Percentiles rank a stretch among this genome's conserved stretches.
Evolutionary conservation across 2,329 filamentous ascomycete genomes (phyloP).

Genomic region (Elsinoe fawcettii): DNA sequence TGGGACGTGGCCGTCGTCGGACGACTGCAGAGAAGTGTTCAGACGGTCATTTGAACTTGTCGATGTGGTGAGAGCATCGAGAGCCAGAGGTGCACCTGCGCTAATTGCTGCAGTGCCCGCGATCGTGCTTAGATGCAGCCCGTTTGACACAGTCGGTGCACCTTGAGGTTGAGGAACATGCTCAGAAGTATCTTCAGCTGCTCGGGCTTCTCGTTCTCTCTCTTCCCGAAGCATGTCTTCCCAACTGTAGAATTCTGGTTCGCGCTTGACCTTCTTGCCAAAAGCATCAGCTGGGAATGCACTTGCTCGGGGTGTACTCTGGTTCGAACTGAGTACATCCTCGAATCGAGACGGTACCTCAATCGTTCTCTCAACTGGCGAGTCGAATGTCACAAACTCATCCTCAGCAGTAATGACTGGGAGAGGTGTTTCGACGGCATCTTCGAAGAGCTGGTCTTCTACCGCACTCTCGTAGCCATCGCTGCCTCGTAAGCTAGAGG

Average conservation of each 20-base stretch:
- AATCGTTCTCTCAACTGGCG: slow-evolving; percentile 3
- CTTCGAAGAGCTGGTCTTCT: slow-evolving; percentile 27
- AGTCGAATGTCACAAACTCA: slow-evolving; percentile 1
- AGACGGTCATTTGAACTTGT: background rate
- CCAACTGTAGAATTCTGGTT: slow-evolving; percentile 33
- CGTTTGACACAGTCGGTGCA: background rate
- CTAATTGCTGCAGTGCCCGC: slow-evolving; percentile 6
- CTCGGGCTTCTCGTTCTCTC: slow-evolving; percentile 21
- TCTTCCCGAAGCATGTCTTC: slow-evolving; percentile 31
- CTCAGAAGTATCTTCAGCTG: background rate
- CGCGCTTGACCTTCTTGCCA: slow-evolving; percentile 18
- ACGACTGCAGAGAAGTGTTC: background rate
- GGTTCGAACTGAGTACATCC: slow-evolving; percentile 53
- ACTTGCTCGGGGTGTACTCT: slow-evolving; percentile 61
- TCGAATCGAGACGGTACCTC: slow-evolving; percentile 19
- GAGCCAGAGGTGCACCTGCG: background rate
- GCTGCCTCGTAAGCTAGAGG: slow-evolving; percentile 32
- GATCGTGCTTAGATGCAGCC: background rate
- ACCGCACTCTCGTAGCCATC: slow-evolving; percentile 41
- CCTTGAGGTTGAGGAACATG: background rate
- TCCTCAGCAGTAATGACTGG: background rate
- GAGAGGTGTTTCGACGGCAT: slow-evolving; percentile 23
- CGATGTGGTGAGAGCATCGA: background rate
- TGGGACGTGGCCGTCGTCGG: background rate
- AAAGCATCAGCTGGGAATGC: slow-evolving; percentile 33